Evolutionary conservation across 192 early-diverging fungal species (phyloP).

Genomic region (Mortierella hygrophila): DNA sequence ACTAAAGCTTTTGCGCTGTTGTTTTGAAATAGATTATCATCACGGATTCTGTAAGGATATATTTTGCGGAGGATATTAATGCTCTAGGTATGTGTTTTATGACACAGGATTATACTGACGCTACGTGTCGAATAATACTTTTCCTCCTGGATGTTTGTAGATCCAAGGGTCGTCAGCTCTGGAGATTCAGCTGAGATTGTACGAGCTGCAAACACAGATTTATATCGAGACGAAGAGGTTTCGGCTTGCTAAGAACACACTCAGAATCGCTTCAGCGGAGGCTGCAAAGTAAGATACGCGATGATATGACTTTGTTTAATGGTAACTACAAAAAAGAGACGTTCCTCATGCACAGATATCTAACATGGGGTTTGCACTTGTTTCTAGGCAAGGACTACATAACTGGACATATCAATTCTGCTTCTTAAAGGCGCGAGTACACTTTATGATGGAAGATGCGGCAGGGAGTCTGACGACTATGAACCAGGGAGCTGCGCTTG

Average conservation of each 20-base stretch:
- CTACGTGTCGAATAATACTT: neutral
- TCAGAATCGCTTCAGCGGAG: slow-evolving; percentile 21
- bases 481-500: slow-evolving; percentile 35
- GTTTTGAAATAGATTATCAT: slow-evolving; percentile 19
- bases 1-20: neutral
- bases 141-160: neutral
- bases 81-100: neutral
- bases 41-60: slow-evolving; percentile 16
- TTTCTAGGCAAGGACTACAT: slow-evolving; percentile 33
- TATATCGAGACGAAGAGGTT: slow-evolving; percentile 32
- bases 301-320: too few relatives aligned
- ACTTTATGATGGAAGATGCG: slow-evolving; percentile 37
- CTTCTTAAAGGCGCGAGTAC: slow-evolving; percentile 28
- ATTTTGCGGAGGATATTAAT: neutral
- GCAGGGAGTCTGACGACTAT: slow-evolving; percentile 33
- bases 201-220: slow-evolving; percentile 40
- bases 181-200: slow-evolving; percentile 40
- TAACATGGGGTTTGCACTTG: neutral
- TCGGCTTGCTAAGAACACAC: slow-evolving; percentile 35
- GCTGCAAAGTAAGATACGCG: slow-evolving; percentile 30
- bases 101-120: neutral
- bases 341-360: neutral
- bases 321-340: too few relatives aligned
- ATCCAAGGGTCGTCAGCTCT: slow-evolving; percentile 34
- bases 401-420: slow-evolving; percentile 47